These are phyloP conservation scores for Arthrobotrys iridis DNA, from an alignment of 2,329 filamentous ascomycete species.

Conservation along the genomic window DNA sequence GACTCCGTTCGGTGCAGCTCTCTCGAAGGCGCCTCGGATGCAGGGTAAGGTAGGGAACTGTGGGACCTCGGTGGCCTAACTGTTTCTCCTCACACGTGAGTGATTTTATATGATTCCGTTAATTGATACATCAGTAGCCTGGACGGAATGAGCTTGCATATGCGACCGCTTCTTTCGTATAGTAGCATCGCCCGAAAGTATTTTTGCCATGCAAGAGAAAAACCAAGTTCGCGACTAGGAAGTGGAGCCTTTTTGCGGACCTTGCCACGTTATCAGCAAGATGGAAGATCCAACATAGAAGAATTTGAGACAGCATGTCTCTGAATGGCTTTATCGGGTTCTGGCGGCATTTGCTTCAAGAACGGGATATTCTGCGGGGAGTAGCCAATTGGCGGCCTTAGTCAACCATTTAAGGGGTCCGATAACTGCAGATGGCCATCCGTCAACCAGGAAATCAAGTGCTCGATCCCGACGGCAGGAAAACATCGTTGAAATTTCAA, in stretches of 20 bases:
- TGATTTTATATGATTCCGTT: conserved; percentile 27
- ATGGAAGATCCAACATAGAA: conserved; percentile 29
- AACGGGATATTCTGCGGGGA: conserved; percentile 14
- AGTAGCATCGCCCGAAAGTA: conserved; percentile 3
- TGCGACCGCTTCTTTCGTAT: neutral
- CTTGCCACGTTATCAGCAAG: conserved; percentile 47
- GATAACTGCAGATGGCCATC: conserved; percentile 20
- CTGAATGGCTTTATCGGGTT: conserved; percentile 31
- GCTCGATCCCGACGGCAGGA: conserved; percentile 40
- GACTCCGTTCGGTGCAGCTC: conserved; percentile 27
- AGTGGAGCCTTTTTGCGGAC: conserved; percentile 40
- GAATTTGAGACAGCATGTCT: conserved; percentile 46
- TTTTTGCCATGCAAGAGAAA: conserved; percentile 18
- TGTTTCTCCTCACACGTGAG: conserved; percentile 43
- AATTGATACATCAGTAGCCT: conserved; percentile 4
- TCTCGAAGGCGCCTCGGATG: conserved; percentile 12
- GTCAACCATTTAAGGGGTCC: conserved; percentile 28
- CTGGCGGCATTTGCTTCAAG: conserved; percentile 15
- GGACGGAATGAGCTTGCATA: conserved; percentile 22
- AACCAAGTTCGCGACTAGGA: conserved; percentile 24
- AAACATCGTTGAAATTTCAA: conserved; percentile 28
- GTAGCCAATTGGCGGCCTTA: conserved; percentile 33
- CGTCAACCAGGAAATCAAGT: conserved; percentile 40
- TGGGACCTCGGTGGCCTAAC: conserved; percentile 50
- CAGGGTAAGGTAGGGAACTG: conserved; percentile 7